A percentile compares a stretch with the other conserved stretches of the same genome.
phyloP scores from a whole-genome alignment of 2,329 filamentous ascomycete species.

The Fusarium sp. region DNA sequence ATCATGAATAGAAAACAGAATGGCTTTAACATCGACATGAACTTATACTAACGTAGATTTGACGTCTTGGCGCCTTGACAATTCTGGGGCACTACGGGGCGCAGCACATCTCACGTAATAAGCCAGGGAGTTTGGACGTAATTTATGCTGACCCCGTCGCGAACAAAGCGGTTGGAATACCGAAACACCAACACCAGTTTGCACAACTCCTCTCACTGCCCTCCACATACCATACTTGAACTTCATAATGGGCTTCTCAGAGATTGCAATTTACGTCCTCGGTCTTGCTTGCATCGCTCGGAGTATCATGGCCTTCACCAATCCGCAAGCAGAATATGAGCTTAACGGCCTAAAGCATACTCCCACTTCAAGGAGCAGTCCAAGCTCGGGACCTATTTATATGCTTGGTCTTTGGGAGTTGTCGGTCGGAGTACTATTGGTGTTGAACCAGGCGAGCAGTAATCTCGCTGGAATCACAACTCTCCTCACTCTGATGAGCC shows the following conservation, averaged over 20 bases:
- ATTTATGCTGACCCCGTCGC: too few relatives aligned
- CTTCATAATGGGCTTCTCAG: neutral
- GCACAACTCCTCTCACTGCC: rapidly evolving
- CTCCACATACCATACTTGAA: rapidly evolving
- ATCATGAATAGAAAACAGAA: too few relatives aligned
- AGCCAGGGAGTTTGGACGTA: too few relatives aligned
- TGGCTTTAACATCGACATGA: too few relatives aligned
- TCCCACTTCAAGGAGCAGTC: neutral
- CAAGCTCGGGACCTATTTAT: constrained; percentile 6
- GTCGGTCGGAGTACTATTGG: constrained; percentile 1
- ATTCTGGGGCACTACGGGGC: neutral
- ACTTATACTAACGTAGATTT: too few relatives aligned
- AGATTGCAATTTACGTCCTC: neutral
- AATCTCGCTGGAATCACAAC: neutral
- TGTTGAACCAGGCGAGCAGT: neutral
- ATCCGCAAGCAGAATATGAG: constrained; percentile 16
- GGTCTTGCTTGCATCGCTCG: constrained; percentile 3
- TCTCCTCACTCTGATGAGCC: constrained; percentile 1
- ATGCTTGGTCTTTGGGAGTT: constrained; percentile 21
- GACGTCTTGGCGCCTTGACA: too few relatives aligned
- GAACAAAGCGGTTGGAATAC: too few relatives aligned
- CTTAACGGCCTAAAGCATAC: constrained; percentile 15
- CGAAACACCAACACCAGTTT: neutral
- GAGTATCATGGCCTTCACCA: constrained; percentile 16
- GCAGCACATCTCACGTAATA: neutral